Evolutionary conservation across 306 rosid species (phyloP).

Genomic region (Macrotyloma uniflorum): DNA sequence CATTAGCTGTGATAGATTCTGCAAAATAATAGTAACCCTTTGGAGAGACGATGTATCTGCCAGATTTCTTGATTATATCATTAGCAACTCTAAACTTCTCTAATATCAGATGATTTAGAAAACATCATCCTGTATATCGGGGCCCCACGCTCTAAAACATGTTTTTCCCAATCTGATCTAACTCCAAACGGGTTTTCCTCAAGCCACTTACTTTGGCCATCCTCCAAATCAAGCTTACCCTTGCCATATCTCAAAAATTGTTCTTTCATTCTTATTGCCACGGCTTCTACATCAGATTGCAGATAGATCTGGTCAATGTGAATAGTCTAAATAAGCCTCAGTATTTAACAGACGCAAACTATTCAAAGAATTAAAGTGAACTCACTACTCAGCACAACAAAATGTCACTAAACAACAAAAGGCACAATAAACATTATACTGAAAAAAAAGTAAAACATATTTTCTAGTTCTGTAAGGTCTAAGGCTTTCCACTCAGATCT

Average conservation of each 20-base stretch:
- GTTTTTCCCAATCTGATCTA: conserved; percentile 87
- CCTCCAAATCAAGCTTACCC: conserved; percentile 61
- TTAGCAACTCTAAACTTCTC: conserved; percentile 37
- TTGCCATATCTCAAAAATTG: conserved; percentile 65
- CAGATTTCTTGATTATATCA: conserved; percentile 32
- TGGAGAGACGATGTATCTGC: conserved; percentile 19
- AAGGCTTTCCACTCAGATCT: conserved; percentile 4
- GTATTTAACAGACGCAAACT: conserved; percentile 21
- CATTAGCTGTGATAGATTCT: conserved; percentile 1
- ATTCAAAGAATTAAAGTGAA: conserved; percentile 3
- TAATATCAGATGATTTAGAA: conserved; percentile 46
- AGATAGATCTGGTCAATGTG: conserved; percentile 69
- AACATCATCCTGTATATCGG: conserved; percentile 84
- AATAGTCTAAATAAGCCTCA: conserved; percentile 11
- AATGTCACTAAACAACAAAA: neutral
- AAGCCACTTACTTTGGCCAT: conserved; percentile 66
- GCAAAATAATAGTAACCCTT: conserved; percentile 26
- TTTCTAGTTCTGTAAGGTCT: neutral
- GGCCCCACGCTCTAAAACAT: conserved; percentile 70
- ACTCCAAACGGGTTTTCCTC: conserved; percentile 81
- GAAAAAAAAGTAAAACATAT: neutral
- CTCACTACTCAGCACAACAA: neutral
- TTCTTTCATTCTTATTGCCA: conserved; percentile 76
- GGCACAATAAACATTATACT: neutral
- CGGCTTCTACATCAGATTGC: conserved; percentile 82